A percentile compares a stretch with the other conserved stretches of the same genome.
Evolutionary conservation across 805 yeast genomes (phyloP).

Genomic region (Saturnispora gosingensis): DNA sequence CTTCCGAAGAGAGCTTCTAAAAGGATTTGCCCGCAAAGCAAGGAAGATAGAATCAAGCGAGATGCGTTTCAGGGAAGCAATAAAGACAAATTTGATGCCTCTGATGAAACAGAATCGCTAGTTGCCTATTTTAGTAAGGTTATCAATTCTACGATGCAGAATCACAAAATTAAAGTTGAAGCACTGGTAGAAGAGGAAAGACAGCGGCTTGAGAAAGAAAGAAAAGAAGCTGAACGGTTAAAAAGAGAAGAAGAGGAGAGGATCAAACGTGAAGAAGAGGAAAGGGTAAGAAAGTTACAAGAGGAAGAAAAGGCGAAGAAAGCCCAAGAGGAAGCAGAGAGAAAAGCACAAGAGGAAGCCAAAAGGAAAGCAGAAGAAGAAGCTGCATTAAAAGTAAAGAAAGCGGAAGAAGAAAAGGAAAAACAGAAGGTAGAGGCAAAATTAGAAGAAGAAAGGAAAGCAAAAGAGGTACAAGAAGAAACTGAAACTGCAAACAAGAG

Average conservation of each 20-base stretch:
- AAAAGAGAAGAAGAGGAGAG: constrained; percentile 19
- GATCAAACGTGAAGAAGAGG: constrained; percentile 16
- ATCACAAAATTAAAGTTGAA: constrained; percentile 1
- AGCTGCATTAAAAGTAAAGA: constrained; percentile 13
- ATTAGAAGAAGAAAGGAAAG: constrained; percentile 15
- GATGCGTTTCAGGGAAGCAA: neutral
- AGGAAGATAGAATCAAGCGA: neutral
- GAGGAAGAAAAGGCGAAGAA: constrained; percentile 14
- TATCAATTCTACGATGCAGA: neutral
- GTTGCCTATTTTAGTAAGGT: neutral
- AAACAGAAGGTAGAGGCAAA: constrained; percentile 20
- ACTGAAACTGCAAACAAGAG: constrained; percentile 15
- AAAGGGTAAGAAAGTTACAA: constrained; percentile 15
- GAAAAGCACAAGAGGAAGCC: constrained; percentile 14
- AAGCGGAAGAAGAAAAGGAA: constrained; percentile 17
- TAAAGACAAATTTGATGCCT: neutral
- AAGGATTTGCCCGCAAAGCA: neutral
- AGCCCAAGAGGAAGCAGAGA: constrained; percentile 14
- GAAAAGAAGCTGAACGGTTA: constrained; percentile 16
- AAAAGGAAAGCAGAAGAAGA: constrained; percentile 11
- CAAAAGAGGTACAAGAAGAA: constrained; percentile 15
- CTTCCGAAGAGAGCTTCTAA: neutral
- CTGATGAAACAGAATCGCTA: neutral
- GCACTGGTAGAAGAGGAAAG: constrained; percentile 15
- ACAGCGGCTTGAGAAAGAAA: constrained; percentile 11